Conservation (phyloP, 805 yeast species). For the Kuraishia cidri region DNA sequence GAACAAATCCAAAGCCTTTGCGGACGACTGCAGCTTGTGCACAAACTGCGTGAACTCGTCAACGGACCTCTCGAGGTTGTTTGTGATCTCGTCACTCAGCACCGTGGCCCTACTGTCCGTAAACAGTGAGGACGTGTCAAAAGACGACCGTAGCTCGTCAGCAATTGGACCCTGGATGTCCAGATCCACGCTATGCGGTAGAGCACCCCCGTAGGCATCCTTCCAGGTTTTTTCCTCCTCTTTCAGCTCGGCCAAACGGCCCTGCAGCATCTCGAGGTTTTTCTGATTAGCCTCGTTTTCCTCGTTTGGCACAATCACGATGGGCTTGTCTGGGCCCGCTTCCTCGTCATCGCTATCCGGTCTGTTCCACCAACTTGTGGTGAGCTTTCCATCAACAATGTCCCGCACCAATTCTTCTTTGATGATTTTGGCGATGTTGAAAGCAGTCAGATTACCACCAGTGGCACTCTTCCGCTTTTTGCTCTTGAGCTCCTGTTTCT, state of each 20-base stretch:
- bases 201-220: neutral
- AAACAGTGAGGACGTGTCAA: too few relatives aligned
- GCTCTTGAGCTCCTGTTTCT: constrained; percentile 15
- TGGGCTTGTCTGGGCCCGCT: constrained; percentile 16
- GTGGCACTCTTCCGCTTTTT: constrained; percentile 6
- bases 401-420: constrained; percentile 55
- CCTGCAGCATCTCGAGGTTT: constrained; percentile 35
- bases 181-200: neutral
- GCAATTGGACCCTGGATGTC: too few relatives aligned
- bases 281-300: constrained; percentile 42
- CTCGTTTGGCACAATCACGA: constrained; percentile 44
- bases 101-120: too few relatives aligned
- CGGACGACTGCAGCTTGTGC: constrained; percentile 15
- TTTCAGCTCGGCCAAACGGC: constrained; percentile 31
- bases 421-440: constrained; percentile 51
- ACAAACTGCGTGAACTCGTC: constrained; percentile 26
- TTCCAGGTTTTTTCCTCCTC: constrained; percentile 40
- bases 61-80: constrained; percentile 11
- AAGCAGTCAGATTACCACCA: constrained; percentile 29
- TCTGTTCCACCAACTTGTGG: constrained; percentile 62
- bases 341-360: constrained; percentile 15
- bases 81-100: neutral
- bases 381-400: constrained; percentile 46
- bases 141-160: too few relatives aligned
- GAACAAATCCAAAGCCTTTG: constrained; percentile 10